These are phyloP conservation scores for Penicillium arizonense DNA, from an alignment of 495 filamentous ascomycete genomes.

Conservation along the genomic window DNA sequence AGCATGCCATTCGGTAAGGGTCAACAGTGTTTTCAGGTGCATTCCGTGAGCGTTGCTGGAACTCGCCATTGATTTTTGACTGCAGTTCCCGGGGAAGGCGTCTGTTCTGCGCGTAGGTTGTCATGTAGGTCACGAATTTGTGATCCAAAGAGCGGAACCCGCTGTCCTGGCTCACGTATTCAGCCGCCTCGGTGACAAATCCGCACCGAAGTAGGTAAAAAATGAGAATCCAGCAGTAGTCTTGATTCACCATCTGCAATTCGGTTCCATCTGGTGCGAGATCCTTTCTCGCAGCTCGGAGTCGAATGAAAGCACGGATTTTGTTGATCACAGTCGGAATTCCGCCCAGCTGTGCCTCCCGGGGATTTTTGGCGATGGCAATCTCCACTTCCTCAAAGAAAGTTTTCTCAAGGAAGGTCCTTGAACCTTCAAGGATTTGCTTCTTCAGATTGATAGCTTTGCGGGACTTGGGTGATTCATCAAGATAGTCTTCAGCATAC, in stretches of 20 bases:
- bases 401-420: slow-evolving; percentile 67
- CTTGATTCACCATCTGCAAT: slow-evolving; percentile 66
- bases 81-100: slow-evolving; percentile 74
- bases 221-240: slow-evolving; percentile 90
- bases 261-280: slow-evolving; percentile 72
- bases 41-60: slow-evolving; percentile 77
- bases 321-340: slow-evolving; percentile 84
- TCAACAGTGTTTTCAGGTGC: slow-evolving; percentile 85
- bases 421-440: slow-evolving; percentile 73
- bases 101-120: slow-evolving; percentile 68
- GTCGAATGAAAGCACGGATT: slow-evolving; percentile 84
- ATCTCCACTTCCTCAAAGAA: slow-evolving; percentile 72
- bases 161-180: slow-evolving; percentile 77
- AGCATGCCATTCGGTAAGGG: slow-evolving; percentile 95
- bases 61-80: slow-evolving; percentile 83
- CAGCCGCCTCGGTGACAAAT: slow-evolving; percentile 75
- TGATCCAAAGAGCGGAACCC: slow-evolving; percentile 88
- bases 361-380: slow-evolving; percentile 76
- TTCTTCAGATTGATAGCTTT: slow-evolving; percentile 63
- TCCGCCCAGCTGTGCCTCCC: slow-evolving; percentile 86
- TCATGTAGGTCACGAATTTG: slow-evolving; percentile 86
- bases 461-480: slow-evolving; percentile 62
- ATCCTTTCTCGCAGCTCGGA: slow-evolving; percentile 72
- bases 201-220: slow-evolving; percentile 91
- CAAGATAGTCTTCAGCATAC: slow-evolving; percentile 70